Percentiles rank a stretch among this genome's conserved stretches.
These are phyloP conservation scores for Aspergillus ibericus DNA, from an alignment of 2,329 filamentous ascomycete genomes.

Conservation along the genomic window DNA sequence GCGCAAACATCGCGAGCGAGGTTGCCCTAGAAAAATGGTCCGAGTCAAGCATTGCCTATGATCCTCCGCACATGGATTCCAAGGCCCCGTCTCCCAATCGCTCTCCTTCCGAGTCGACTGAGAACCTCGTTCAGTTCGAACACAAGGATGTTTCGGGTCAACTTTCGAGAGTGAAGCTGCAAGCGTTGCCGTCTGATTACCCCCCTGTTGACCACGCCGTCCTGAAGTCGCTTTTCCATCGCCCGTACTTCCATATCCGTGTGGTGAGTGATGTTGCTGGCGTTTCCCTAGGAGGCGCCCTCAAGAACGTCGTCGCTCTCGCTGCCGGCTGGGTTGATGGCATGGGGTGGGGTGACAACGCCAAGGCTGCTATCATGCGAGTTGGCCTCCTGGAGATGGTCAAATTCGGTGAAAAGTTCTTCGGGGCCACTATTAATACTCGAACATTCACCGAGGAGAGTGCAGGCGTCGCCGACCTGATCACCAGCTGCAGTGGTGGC, in stretches of 20 bases:
- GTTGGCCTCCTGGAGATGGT: constrained; percentile 96
- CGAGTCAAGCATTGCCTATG: constrained; percentile 95
- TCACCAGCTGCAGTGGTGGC: constrained; percentile 88
- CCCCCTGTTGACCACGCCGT: constrained; percentile 82
- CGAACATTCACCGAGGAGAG: constrained; percentile 96
- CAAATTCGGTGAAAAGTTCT: constrained; percentile 91
- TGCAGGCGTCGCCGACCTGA: constrained; percentile 90
- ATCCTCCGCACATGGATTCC: constrained; percentile 85
- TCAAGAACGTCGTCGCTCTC: constrained; percentile 96
- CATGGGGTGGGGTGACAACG: constrained; percentile 96
- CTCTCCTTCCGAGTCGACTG: constrained; percentile 53
- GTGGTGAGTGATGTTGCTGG: constrained; percentile 95
- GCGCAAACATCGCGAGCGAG: constrained; percentile 94
- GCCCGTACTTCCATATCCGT: constrained; percentile 95
- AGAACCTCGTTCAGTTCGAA: constrained; percentile 53
- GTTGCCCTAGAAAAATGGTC: constrained; percentile 96
- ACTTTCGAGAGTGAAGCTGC: constrained; percentile 67
- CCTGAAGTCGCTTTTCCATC: constrained; percentile 84
- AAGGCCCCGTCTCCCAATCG: constrained; percentile 65
- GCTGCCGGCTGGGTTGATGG: constrained; percentile 95
- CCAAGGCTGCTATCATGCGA: constrained; percentile 97
- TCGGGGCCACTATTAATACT: constrained; percentile 74
- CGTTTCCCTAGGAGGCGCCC: constrained; percentile 86
- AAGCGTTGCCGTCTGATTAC: constrained; percentile 76
- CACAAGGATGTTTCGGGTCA: constrained; percentile 71